Evolutionary conservation across 352 stramenopile species (phyloP).

Genomic region (Aphanomyces stellatus): DNA sequence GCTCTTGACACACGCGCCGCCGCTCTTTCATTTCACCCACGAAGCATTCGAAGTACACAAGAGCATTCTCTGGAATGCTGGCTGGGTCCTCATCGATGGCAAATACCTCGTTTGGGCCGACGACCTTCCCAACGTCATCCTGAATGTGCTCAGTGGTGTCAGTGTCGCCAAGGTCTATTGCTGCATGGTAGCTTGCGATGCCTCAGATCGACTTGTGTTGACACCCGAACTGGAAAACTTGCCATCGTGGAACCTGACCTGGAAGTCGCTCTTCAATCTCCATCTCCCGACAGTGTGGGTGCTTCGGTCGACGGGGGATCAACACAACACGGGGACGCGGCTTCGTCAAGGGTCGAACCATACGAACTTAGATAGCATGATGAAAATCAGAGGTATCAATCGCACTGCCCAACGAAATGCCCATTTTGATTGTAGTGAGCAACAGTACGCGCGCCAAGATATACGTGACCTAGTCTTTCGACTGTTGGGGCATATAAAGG

Average conservation of each 20-base stretch:
- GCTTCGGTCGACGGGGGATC: background rate
- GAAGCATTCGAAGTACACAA: background rate
- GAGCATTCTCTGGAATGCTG: background rate
- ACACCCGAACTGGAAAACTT: background rate
- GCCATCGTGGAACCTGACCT: background rate
- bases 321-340: background rate
- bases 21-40: background rate
- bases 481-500: too few relatives aligned
- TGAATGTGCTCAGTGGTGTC: background rate
- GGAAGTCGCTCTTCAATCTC: background rate
- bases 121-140: background rate
- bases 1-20: background rate
- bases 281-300: background rate
- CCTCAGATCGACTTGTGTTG: background rate
- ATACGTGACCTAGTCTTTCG: too few relatives aligned
- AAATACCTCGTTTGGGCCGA: background rate
- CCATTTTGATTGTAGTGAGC: too few relatives aligned
- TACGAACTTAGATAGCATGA: too few relatives aligned
- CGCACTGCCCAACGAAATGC: background rate
- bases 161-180: conserved; percentile 1
- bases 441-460: too few relatives aligned
- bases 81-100: conserved; percentile 9
- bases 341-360: background rate
- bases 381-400: background rate
- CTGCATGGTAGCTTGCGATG: background rate